Evolutionary conservation across 441 rosid genomes (phyloP), one percentile per base, ranked within the genome.

Genomic region (Eruca vesicaria): DNA sequence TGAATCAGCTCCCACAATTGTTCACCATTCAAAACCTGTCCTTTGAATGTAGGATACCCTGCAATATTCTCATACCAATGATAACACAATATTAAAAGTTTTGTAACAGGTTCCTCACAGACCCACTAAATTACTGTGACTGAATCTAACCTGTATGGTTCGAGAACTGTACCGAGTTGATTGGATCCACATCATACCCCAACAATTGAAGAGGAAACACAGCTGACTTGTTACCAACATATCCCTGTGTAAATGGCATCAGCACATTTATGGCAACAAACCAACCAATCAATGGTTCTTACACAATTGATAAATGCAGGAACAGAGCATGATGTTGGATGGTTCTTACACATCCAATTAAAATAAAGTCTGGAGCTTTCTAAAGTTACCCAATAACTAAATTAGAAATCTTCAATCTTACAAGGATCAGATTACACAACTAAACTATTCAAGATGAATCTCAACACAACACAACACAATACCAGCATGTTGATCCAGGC

Each of bases 151-250:
- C 99, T 75, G 98, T 96, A 80, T 92, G 99, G 73, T 96, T 96
- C 6, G 99, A 96, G 84, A 96, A 94, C 81, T 96, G 99, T n/a
- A 96, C 99, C 2, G 99, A 96, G 84, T 94, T 90, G 68, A 96
- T 87, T 29, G 99, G 99, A 81, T 96, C 98, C 63, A 96, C 98
- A 84, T 96, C 99, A 75, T 84, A 96, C 52, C 99, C 98, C 83
- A 96, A 80, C 71, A 96, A 83, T 72, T 96, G 99, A 66, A 96
- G 96, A 80, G 98, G 98, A 66, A 96, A 96, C 28, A 96, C 96
- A 16, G 99, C 97, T 41, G 99, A 89, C 79, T 96, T 96, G 82
- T 96, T 96, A 55, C 99, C 99, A 69, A 96, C 99, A 82, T 96
- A 96, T 72, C 98, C 99, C 99, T 96, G 75, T 75, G 50, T 55